phyloP scores from a whole-genome alignment of 2,329 filamentous ascomycete genomes.

The Raffaelea ambrosiae region DNA sequence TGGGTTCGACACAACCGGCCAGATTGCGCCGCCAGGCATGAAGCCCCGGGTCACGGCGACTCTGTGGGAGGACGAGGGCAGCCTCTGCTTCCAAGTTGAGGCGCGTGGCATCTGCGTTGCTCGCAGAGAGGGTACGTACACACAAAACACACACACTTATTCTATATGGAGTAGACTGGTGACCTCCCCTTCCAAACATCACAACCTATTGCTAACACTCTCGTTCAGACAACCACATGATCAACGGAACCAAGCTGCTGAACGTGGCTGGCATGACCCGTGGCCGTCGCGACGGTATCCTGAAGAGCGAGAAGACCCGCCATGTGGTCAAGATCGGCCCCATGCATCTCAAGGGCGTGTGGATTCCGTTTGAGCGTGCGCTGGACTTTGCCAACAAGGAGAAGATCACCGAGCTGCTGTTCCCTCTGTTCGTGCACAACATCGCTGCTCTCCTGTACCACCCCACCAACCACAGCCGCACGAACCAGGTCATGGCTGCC shows the following conservation, averaged over 20 bases:
- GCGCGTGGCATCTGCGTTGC: slow-evolving; percentile 94
- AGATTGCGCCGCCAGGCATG: slow-evolving; percentile 85
- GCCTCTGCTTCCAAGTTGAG: slow-evolving; percentile 95
- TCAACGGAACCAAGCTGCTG: slow-evolving; percentile 93
- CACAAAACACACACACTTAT: no score
- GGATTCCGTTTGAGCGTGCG: slow-evolving; percentile 97
- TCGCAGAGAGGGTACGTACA: slow-evolving; percentile 76
- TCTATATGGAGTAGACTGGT: no score
- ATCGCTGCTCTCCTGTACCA: slow-evolving; percentile 92
- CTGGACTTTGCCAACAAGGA: slow-evolving; percentile 99
- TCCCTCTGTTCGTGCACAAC: slow-evolving; percentile 95
- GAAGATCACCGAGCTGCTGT: slow-evolving; percentile 92
- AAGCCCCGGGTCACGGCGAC: slow-evolving; percentile 96
- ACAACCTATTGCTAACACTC: neutral
- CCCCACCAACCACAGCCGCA: slow-evolving; percentile 76
- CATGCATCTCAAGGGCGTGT: slow-evolving; percentile 97
- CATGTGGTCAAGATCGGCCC: slow-evolving; percentile 98
- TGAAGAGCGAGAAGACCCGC: slow-evolving; percentile 95
- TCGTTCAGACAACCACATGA: slow-evolving; percentile 85
- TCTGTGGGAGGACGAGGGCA: slow-evolving; percentile 96
- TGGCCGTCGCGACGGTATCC: slow-evolving; percentile 85
- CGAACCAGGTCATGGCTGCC: slow-evolving; percentile 80
- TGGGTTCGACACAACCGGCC: slow-evolving; percentile 74
- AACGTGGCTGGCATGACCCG: slow-evolving; percentile 98
- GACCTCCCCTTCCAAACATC: no score